Conservation (phyloP, 129 eudicot species). For the Escallonia rubra region DNA sequence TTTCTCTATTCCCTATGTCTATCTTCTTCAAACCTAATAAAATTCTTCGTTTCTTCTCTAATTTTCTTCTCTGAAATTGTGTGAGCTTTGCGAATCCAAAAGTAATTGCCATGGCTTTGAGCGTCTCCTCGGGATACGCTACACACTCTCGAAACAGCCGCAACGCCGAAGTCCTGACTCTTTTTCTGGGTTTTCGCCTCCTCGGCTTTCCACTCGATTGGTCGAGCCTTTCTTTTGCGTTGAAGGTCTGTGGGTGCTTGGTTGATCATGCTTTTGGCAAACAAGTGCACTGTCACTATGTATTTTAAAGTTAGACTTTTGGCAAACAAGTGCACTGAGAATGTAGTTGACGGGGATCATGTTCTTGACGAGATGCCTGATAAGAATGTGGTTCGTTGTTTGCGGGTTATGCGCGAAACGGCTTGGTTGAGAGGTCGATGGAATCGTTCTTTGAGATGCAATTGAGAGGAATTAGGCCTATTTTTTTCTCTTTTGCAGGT, state of each 20-base stretch:
- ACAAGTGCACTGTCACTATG: no score
- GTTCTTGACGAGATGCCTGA: constrained; percentile 62
- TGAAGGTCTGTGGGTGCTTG: constrained; percentile 73
- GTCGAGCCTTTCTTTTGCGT: constrained; percentile 63
- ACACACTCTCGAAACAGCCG: constrained; percentile 51
- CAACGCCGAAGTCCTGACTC: constrained; percentile 39
- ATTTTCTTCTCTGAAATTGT: no score
- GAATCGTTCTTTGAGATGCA: constrained; percentile 50
- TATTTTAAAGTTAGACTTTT: neutral
- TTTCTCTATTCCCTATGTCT: no score
- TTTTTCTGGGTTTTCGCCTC: constrained; percentile 37
- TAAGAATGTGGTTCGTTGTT: constrained; percentile 90
- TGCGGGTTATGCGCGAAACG: constrained; percentile 51
- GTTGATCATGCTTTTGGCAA: constrained; percentile 12
- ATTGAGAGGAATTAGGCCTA: constrained; percentile 54
- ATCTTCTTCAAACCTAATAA: no score
- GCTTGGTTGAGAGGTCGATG: constrained; percentile 38
- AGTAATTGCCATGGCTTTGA: no score
- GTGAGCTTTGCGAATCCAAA: no score
- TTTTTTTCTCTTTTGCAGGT: constrained; percentile 64
- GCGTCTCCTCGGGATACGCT: no score
- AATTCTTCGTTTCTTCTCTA: no score
- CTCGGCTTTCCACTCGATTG: constrained; percentile 53
- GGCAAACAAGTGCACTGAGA: constrained; percentile 69
- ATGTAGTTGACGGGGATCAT: constrained; percentile 38